Evolutionary conservation across 176 grass and related monocot genomes (phyloP).

Genomic region (Oryza meridionalis): DNA sequence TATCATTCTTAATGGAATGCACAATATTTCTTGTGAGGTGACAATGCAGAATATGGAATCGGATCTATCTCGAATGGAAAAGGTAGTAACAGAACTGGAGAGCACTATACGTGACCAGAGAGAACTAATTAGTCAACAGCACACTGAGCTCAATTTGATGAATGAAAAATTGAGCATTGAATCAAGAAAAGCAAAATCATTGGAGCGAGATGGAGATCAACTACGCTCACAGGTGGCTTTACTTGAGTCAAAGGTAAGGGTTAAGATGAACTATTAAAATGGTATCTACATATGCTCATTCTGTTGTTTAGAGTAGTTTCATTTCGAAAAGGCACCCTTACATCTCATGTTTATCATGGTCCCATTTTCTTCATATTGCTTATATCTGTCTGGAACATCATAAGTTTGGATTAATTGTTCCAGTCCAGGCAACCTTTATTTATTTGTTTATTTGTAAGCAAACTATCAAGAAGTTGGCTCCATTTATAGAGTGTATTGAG

Average conservation of each 20-base stretch:
- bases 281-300: conserved; percentile 6
- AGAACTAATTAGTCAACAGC: conserved; percentile 70
- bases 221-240: conserved; percentile 81
- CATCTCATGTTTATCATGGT: not conserved
- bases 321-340: not conserved
- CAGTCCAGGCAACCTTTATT: not conserved
- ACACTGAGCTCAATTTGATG: conserved; percentile 67
- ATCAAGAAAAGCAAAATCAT: conserved; percentile 78
- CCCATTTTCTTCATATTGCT: not conserved
- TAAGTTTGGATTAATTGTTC: not conserved
- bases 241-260: conserved; percentile 88
- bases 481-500: not conserved
- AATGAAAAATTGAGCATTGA: conserved; percentile 85
- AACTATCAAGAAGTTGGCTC: not conserved
- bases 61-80: conserved; percentile 67
- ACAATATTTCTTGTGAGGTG: not conserved
- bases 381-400: not conserved
- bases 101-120: conserved; percentile 61
- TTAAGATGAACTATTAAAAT: conserved; percentile 11
- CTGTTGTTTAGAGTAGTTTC: not conserved
- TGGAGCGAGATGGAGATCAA: conserved; percentile 92
- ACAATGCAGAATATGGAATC: conserved; percentile 64
- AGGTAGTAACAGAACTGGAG: conserved; percentile 71
- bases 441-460: too few relatives aligned
- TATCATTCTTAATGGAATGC: conserved; percentile 20